phyloP scores from a whole-genome alignment of 2,329 filamentous ascomycete genomes.

The Neonectria neomacrospora region DNA sequence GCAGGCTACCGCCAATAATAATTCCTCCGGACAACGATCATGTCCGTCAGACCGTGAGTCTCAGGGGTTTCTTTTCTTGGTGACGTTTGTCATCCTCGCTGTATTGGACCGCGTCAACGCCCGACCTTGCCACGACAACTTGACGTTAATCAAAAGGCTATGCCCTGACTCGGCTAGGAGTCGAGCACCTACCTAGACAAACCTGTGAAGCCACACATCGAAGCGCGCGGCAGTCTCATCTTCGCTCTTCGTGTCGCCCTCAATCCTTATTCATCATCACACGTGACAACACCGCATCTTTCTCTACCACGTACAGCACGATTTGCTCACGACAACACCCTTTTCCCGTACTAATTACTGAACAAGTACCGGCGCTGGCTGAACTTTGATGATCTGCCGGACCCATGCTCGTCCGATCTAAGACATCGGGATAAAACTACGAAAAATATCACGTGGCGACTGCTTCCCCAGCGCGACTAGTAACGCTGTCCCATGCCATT shows the following conservation, averaged over 20 bases:
- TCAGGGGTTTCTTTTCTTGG: neutral
- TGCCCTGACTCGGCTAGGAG: conserved; percentile 18
- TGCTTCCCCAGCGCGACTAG: neutral
- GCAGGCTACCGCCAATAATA: conserved; percentile 14
- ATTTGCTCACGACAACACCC: neutral
- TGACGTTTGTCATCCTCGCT: neutral
- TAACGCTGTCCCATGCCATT: neutral
- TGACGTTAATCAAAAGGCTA: neutral
- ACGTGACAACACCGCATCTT: neutral
- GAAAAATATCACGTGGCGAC: neutral
- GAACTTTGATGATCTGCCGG: neutral
- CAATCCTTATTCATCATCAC: neutral
- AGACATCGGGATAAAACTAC: neutral
- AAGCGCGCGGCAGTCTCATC: conserved; percentile 13
- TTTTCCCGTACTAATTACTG: neutral
- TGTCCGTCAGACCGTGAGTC: neutral
- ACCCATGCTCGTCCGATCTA: neutral
- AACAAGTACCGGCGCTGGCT: neutral
- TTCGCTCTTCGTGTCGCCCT: neutral
- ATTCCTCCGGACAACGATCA: neutral
- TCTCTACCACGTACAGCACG: neutral
- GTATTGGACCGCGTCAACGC: conserved; percentile 7
- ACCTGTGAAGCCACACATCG: conserved; percentile 4
- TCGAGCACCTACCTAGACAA: neutral
- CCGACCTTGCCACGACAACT: neutral